phyloP scores from a whole-genome alignment of 2,329 filamentous ascomycete genomes.

The Trichocomaceae sp. region DNA sequence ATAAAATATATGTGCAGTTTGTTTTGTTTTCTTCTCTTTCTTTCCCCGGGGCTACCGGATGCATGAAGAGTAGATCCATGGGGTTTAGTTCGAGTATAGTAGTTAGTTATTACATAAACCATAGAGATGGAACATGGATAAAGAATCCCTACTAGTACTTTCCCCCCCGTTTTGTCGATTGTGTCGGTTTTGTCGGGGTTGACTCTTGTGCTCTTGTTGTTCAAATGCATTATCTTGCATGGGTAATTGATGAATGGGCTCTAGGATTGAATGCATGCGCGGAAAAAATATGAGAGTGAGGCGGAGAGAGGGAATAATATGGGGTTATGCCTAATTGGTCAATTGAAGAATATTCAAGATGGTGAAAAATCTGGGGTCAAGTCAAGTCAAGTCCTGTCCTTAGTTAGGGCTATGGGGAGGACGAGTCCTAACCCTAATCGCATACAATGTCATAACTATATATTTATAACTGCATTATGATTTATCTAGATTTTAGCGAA shows the following conservation, averaged over 20 bases:
- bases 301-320: not conserved
- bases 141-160: not conserved
- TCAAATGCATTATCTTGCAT: not conserved
- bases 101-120: no score
- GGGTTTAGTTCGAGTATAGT: not conserved
- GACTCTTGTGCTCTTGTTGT: no score
- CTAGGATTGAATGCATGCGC: not conserved
- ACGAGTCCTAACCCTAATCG: slow-evolving; percentile 1
- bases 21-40: not conserved
- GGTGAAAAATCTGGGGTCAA: not conserved
- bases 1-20: not conserved
- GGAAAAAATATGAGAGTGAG: not conserved
- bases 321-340: not conserved
- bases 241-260: no score
- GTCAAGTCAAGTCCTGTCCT: not conserved
- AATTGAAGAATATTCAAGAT: not conserved
- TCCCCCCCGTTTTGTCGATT: not conserved
- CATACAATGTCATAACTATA: not conserved
- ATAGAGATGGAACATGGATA: not conserved
- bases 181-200: not conserved
- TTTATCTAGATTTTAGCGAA: not conserved
- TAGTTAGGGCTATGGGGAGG: not conserved
- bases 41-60: not conserved
- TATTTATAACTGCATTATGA: no score
- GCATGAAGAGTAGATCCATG: not conserved